A percentile compares a stretch with the other conserved stretches of the same genome.
These are phyloP conservation scores for Candida chauliodis DNA, from an alignment of 805 yeast species.

Conservation along the genomic window DNA sequence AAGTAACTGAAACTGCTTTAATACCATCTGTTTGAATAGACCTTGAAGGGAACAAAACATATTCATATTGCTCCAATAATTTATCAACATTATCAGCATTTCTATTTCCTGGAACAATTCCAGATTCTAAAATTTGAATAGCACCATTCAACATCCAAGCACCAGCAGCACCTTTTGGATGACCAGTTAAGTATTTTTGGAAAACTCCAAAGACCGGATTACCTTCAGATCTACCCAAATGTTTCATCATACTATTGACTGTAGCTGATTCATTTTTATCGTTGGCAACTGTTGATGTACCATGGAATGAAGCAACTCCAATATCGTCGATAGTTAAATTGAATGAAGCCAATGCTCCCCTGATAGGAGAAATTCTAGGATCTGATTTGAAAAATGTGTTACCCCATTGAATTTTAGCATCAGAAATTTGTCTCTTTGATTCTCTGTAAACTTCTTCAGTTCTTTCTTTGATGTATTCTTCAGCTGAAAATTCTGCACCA, in stretches of 20 bases:
- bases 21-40: conserved; percentile 93
- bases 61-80: conserved; percentile 74
- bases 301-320: conserved; percentile 97
- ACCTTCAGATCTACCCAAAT: conserved; percentile 95
- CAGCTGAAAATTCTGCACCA: conserved; percentile 43
- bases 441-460: conserved; percentile 84
- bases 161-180: conserved; percentile 99
- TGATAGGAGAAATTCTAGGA: conserved; percentile 91
- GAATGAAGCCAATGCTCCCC: conserved; percentile 95
- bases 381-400: conserved; percentile 88
- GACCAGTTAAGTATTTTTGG: conserved; percentile 99
- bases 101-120: conserved; percentile 97
- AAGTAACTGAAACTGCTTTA: conserved; percentile 94
- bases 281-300: conserved; percentile 97
- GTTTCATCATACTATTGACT: conserved; percentile 87
- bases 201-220: conserved; percentile 96
- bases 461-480: conserved; percentile 69
- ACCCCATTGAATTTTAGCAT: conserved; percentile 93
- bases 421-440: conserved; percentile 77
- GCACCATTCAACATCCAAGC: conserved; percentile 99
- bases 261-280: conserved; percentile 97
- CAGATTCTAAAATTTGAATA: conserved; percentile 84
- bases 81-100: conserved; percentile 96
- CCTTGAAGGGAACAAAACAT: conserved; percentile 91
- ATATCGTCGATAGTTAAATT: conserved; percentile 92